Percentiles rank a stretch among this genome's conserved stretches.
Conservation (phyloP, 2,329 filamentous ascomycete species). For the Coniochaeta prunicola region DNA sequence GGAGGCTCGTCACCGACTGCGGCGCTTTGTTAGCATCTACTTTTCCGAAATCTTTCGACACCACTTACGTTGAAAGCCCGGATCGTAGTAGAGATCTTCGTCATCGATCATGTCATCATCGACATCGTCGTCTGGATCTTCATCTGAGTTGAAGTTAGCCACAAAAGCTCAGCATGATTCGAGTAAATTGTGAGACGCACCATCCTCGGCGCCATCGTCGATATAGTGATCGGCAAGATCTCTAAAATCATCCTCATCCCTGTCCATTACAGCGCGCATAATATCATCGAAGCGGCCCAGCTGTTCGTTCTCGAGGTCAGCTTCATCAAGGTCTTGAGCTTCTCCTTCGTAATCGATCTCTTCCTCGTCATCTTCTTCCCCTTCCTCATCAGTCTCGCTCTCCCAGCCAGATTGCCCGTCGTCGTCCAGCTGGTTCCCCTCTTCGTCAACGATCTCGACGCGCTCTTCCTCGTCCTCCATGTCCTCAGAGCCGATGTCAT, state of each 20-base stretch:
- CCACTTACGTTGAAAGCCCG: constrained; percentile 48
- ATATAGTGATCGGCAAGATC: constrained; percentile 45
- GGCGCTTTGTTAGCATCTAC: background rate
- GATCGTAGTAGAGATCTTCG: constrained; percentile 58
- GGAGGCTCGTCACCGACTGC: constrained; percentile 32
- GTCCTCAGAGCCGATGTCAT: constrained; percentile 43
- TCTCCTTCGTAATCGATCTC: constrained; percentile 45
- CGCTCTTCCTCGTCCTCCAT: constrained; percentile 40
- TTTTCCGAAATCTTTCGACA: background rate
- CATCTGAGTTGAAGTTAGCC: constrained; percentile 22
- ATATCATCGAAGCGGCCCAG: constrained; percentile 41
- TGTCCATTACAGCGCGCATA: constrained; percentile 40
- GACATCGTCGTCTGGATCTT: constrained; percentile 61
- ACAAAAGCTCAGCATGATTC: background rate
- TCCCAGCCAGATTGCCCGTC: constrained; percentile 29
- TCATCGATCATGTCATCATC: constrained; percentile 59
- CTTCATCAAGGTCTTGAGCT: constrained; percentile 47
- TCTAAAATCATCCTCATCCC: constrained; percentile 46
- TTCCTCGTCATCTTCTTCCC: constrained; percentile 31
- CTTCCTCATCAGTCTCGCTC: constrained; percentile 32
- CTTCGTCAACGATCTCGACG: constrained; percentile 58
- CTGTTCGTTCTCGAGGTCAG: constrained; percentile 34
- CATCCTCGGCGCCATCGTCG: constrained; percentile 47
- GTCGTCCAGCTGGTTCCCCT: constrained; percentile 50
- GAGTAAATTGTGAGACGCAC: constrained; percentile 28